These are phyloP conservation scores for Pyricularia grisea DNA, from an alignment of 2,329 filamentous ascomycete genomes.

Conservation along the genomic window DNA sequence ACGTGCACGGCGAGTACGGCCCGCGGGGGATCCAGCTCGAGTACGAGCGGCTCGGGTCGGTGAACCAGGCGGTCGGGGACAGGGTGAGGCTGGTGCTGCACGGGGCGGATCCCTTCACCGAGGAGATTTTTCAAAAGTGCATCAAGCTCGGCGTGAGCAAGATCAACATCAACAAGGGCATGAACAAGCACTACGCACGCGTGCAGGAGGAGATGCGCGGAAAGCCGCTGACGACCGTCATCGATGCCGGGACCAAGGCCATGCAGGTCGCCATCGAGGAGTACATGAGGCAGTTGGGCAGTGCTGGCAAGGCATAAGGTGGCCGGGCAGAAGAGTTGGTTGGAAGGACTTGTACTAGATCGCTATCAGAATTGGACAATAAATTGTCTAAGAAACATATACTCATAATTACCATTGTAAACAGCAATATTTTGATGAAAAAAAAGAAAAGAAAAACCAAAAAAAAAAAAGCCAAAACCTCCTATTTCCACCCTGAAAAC, in stretches of 20 bases:
- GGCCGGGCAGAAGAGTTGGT: not conserved
- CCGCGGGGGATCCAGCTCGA: slow-evolving; percentile 53
- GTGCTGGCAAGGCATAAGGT: slow-evolving; percentile 30
- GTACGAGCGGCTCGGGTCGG: slow-evolving; percentile 38
- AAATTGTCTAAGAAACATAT: not conserved
- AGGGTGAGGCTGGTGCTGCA: slow-evolving; percentile 36
- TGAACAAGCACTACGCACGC: slow-evolving; percentile 36
- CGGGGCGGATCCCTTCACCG: slow-evolving; percentile 36
- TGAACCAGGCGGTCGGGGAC: slow-evolving; percentile 33
- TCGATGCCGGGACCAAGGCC: slow-evolving; percentile 33
- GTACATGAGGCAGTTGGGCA: slow-evolving; percentile 35
- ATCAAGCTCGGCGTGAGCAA: slow-evolving; percentile 36
- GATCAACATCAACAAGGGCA: slow-evolving; percentile 42
- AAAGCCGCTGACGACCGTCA: slow-evolving; percentile 35
- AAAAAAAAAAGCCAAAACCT: not conserved
- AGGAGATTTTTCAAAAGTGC: slow-evolving; percentile 33
- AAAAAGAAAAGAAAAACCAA: too few species aligned
- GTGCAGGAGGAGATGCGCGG: slow-evolving; percentile 34
- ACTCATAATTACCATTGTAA: not conserved
- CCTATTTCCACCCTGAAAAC: slow-evolving; percentile 7
- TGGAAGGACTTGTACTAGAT: not conserved
- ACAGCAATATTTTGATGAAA: too few species aligned
- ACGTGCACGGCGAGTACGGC: slow-evolving; percentile 67
- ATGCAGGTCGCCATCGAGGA: slow-evolving; percentile 39
- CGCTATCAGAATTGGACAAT: not conserved